A percentile compares a stretch with the other conserved stretches of the same genome.
These are phyloP conservation scores for Craterostigma plantagineum DNA, from an alignment of 257 asterid species.

Conservation along the genomic window DNA sequence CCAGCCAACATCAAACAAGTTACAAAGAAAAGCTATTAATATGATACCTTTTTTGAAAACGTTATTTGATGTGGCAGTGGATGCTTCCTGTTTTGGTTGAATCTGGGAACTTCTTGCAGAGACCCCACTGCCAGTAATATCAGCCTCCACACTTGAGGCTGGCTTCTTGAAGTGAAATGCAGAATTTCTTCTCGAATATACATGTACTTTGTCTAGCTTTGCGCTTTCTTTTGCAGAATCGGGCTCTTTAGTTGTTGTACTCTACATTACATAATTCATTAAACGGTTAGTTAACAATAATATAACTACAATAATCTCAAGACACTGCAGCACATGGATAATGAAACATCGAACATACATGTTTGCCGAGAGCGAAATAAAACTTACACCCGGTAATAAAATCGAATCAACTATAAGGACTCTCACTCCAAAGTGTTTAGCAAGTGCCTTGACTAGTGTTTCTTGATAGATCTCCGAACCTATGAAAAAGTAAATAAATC, in stretches of 20 bases:
- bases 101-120: conserved; percentile 23
- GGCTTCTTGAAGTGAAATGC: conserved; percentile 53
- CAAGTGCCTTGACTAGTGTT: conserved; percentile 79
- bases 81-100: conserved; percentile 71
- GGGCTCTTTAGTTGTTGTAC: conserved; percentile 34
- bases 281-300: background rate
- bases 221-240: conserved; percentile 46
- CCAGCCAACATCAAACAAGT: conserved; percentile 2
- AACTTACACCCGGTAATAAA: conserved; percentile 56
- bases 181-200: conserved; percentile 44
- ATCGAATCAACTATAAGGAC: conserved; percentile 62
- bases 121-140: conserved; percentile 39
- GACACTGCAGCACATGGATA: background rate
- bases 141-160: conserved; percentile 60
- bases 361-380: background rate
- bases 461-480: conserved; percentile 82
- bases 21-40: conserved; percentile 7
- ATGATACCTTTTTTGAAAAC: conserved; percentile 4
- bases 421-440: conserved; percentile 70
- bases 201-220: conserved; percentile 50
- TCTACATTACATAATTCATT: conserved; percentile 31
- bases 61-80: conserved; percentile 60
- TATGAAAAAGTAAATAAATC: background rate
- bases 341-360: background rate
- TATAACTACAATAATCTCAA: too few relatives aligned